These are phyloP conservation scores for Diplogelasinospora grovesii DNA, from an alignment of 495 filamentous ascomycete genomes.

Conservation along the genomic window DNA sequence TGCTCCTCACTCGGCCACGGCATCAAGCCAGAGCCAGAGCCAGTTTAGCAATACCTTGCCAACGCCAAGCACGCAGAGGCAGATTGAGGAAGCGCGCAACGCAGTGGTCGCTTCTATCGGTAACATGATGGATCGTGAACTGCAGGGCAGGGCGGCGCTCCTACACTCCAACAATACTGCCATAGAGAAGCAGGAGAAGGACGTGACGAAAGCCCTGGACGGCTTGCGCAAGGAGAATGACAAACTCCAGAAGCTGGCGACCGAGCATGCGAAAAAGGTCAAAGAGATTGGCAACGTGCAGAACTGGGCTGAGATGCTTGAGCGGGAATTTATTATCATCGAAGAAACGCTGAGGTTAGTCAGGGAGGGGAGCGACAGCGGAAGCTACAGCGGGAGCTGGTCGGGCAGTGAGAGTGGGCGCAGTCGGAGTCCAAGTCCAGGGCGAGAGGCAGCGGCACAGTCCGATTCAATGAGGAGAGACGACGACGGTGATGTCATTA, in stretches of 20 bases:
- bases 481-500: conserved; percentile 15
- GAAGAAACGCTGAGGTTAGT: conserved; percentile 78
- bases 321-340: conserved; percentile 79
- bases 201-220: conserved; percentile 57
- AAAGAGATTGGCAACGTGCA: conserved; percentile 96
- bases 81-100: conserved; percentile 58
- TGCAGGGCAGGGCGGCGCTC: conserved; percentile 64
- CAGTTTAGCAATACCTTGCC: background rate
- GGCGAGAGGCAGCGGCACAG: conserved; percentile 3
- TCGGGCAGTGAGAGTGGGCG: conserved; percentile 1
- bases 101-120: conserved; percentile 73
- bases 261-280: conserved; percentile 60
- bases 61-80: conserved; percentile 21
- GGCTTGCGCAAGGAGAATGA: conserved; percentile 66
- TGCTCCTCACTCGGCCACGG: too few species aligned
- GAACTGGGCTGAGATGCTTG: conserved; percentile 96
- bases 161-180: conserved; percentile 67
- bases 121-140: conserved; percentile 64
- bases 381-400: conserved; percentile 25
- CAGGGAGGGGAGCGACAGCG: conserved; percentile 28
- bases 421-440: background rate
- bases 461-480: too few species aligned
- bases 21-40: too few species aligned
- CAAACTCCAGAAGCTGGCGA: conserved; percentile 60
- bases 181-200: conserved; percentile 65